These are phyloP conservation scores for Xanthoparmelia taractica DNA, from an alignment of 495 filamentous ascomycete species.

Conservation along the genomic window DNA sequence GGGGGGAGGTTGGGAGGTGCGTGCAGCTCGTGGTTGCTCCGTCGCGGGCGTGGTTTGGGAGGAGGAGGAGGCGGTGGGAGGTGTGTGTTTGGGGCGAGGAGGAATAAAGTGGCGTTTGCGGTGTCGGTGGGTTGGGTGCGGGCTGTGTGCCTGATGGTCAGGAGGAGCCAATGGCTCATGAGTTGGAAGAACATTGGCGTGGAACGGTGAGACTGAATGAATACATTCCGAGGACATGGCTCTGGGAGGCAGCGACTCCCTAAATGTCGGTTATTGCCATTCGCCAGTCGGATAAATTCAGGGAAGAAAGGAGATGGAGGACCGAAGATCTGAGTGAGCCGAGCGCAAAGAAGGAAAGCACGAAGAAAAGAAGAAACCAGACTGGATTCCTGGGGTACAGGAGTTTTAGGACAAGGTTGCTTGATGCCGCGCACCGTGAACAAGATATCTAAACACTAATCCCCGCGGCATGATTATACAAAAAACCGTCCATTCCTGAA, in stretches of 20 bases:
- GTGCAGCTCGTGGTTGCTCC: background rate
- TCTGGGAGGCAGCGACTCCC: background rate
- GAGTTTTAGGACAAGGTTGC: background rate
- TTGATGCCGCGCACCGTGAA: background rate
- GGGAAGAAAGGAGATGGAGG: background rate
- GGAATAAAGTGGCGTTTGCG: background rate
- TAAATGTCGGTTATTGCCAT: background rate
- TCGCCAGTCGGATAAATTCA: background rate
- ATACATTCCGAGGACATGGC: background rate
- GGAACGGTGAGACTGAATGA: background rate
- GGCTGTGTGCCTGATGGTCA: background rate
- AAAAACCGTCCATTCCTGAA: background rate
- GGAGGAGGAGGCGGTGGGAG: background rate
- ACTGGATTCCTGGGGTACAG: background rate
- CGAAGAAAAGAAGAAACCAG: background rate
- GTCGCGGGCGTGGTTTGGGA: background rate
- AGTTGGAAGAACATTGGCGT: background rate
- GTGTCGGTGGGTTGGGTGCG: background rate
- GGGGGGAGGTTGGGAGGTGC: too few relatives aligned
- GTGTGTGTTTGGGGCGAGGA: background rate
- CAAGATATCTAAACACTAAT: background rate
- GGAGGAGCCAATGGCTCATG: background rate
- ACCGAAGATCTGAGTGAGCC: background rate
- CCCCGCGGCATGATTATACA: background rate
- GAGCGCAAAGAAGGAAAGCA: background rate